A percentile compares a stretch with the other conserved stretches of the same genome.
Conservation (phyloP, 306 rosid species). For the Acacia crassicarpa region DNA sequence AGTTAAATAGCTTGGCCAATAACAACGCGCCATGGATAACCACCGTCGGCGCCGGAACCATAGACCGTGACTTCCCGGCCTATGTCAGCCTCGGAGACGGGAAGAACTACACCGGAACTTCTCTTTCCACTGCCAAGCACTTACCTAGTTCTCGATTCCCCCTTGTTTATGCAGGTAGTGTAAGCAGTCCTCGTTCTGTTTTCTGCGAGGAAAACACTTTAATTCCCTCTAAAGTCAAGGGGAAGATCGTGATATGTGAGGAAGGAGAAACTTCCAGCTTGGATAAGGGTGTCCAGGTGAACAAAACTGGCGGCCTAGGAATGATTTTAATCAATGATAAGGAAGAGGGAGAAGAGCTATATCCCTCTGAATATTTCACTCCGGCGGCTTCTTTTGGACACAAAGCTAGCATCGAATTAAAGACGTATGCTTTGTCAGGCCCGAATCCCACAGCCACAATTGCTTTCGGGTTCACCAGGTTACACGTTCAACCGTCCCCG, state of each 20-base stretch:
- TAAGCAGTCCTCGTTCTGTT: constrained; percentile 38
- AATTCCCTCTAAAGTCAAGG: constrained; percentile 55
- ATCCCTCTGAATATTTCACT: constrained; percentile 62
- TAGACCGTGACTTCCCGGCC: constrained; percentile 89
- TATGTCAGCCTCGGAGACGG: constrained; percentile 63
- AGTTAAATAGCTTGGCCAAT: constrained; percentile 42
- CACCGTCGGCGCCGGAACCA: constrained; percentile 88
- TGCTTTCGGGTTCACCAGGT: constrained; percentile 46
- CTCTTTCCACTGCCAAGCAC: constrained; percentile 62
- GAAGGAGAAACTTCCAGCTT: constrained; percentile 63
- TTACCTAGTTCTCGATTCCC: constrained; percentile 52
- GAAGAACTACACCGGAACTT: constrained; percentile 56
- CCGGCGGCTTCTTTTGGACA: constrained; percentile 72
- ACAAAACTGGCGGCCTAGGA: constrained; percentile 77
- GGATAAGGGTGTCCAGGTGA: constrained; percentile 69
- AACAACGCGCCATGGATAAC: constrained; percentile 87
- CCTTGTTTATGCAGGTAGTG: constrained; percentile 60
- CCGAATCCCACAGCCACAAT: constrained; percentile 61
- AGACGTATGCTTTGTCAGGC: constrained; percentile 50
- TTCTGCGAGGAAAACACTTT: constrained; percentile 53
- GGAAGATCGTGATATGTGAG: constrained; percentile 87
- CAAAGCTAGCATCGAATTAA: constrained; percentile 52
- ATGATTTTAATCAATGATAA: constrained; percentile 76
- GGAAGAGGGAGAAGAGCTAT: constrained; percentile 66
- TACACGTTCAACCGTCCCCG: constrained; percentile 83